Percentiles rank a stretch among this genome's conserved stretches.
phyloP scores from a whole-genome alignment of 78 protist species.

The Monosiga brevicollis region DNA sequence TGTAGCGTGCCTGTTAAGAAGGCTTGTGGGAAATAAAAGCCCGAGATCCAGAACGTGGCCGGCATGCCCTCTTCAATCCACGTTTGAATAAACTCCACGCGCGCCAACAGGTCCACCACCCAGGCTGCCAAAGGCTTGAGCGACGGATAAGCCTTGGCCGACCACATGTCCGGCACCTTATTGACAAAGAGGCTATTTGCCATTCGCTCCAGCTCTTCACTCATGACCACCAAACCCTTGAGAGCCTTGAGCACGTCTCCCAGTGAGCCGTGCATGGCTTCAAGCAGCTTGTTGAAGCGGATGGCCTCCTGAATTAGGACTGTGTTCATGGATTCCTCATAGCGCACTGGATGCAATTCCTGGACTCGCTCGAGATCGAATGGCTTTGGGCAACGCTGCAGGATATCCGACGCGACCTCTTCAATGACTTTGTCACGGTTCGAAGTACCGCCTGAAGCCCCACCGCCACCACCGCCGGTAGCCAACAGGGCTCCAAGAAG shows the following conservation, averaged over 20 bases:
- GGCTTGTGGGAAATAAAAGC: constrained; percentile 86
- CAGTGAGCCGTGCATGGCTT: constrained; percentile 14
- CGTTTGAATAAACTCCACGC: constrained; percentile 40
- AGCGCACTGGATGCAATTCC: constrained; percentile 38
- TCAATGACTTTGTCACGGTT: constrained; percentile 19
- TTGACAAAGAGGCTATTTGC: constrained; percentile 33
- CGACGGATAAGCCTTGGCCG: constrained; percentile 58
- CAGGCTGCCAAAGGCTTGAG: constrained; percentile 65
- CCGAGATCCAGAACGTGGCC: constrained; percentile 52
- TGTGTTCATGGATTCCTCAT: constrained; percentile 70
- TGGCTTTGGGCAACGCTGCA: constrained; percentile 11
- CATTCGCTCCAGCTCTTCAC: constrained; percentile 46
- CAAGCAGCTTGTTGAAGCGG: constrained; percentile 64
- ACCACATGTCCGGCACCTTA: constrained; percentile 46
- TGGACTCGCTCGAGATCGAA: constrained; percentile 18
- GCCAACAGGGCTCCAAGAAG: constrained; percentile 21
- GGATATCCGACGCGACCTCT: constrained; percentile 26
- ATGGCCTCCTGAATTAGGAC: constrained; percentile 57
- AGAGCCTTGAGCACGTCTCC: constrained; percentile 57
- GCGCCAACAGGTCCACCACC: constrained; percentile 57
- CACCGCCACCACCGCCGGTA: neutral
- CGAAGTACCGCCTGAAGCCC: neutral
- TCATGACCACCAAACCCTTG: constrained; percentile 71
- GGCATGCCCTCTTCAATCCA: constrained; percentile 56
- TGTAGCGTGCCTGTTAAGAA: constrained; percentile 82